phyloP scores from a whole-genome alignment of 768 basidiomycete genomes.

The Naganishia randhawae region DNA sequence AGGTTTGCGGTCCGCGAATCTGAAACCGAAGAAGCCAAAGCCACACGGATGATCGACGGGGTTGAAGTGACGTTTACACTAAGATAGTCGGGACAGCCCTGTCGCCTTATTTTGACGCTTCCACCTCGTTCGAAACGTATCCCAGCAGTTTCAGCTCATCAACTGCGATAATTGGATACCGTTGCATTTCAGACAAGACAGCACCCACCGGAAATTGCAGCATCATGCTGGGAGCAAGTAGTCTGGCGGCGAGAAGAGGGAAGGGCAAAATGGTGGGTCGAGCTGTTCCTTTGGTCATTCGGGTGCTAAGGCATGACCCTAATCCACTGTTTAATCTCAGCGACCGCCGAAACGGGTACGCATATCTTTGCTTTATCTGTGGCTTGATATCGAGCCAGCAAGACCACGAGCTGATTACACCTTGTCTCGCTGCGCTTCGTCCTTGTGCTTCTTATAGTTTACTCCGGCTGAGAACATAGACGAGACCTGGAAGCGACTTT shows the following conservation, averaged over 20 bases:
- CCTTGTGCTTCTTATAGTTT: slow-evolving; percentile 21
- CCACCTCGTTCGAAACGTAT: neutral
- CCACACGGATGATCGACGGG: neutral
- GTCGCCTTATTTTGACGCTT: neutral
- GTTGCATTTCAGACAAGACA: neutral
- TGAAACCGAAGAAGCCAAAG: neutral
- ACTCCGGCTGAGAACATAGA: slow-evolving; percentile 54
- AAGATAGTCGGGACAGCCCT: neutral
- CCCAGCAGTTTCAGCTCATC: neutral
- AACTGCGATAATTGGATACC: neutral
- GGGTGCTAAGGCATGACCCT: neutral
- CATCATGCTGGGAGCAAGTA: slow-evolving; percentile 18
- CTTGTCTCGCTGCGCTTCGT: neutral
- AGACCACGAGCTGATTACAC: neutral
- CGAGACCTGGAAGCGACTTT: slow-evolving; percentile 75
- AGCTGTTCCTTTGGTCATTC: neutral
- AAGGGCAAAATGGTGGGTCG: slow-evolving; percentile 27
- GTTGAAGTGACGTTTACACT: neutral
- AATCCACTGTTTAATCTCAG: neutral
- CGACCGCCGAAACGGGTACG: slow-evolving; percentile 23
- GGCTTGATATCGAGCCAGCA: neutral
- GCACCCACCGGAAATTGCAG: neutral
- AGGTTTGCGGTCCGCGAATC: too few species aligned
- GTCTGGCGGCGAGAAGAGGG: slow-evolving; percentile 12
- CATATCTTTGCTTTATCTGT: neutral